These are phyloP conservation scores for Ilyonectria robusta DNA, from an alignment of 2,329 filamentous ascomycete genomes.

Conservation along the genomic window DNA sequence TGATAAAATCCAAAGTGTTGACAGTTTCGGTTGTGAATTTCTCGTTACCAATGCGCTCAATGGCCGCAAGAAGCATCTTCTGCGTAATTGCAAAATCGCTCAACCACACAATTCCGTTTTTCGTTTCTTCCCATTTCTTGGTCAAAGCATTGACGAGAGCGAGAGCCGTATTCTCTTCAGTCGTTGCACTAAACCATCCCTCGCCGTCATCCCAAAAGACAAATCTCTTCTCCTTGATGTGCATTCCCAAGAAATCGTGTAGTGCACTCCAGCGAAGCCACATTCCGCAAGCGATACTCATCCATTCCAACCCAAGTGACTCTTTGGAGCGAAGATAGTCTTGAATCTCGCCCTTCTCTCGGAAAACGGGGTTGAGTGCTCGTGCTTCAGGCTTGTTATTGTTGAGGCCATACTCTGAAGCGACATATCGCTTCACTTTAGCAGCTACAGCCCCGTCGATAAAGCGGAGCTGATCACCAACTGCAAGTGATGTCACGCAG, in stretches of 20 bases:
- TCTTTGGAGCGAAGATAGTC: constrained; percentile 40
- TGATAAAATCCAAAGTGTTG: constrained; percentile 45
- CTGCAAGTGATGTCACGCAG: constrained; percentile 50
- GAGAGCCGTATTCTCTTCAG: constrained; percentile 53
- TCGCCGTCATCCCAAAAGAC: constrained; percentile 52
- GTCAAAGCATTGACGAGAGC: constrained; percentile 48
- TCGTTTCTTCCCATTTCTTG: constrained; percentile 49
- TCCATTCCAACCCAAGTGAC: constrained; percentile 34
- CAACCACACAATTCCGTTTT: constrained; percentile 51
- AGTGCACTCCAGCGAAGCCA: constrained; percentile 19
- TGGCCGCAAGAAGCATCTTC: constrained; percentile 58
- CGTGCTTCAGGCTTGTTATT: constrained; percentile 35
- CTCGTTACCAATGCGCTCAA: constrained; percentile 65
- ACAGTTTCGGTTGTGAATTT: constrained; percentile 50
- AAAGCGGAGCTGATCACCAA: constrained; percentile 60
- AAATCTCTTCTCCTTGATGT: constrained; percentile 16
- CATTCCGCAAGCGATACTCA: constrained; percentile 20
- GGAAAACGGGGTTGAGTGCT: constrained; percentile 32
- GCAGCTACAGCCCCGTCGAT: constrained; percentile 67
- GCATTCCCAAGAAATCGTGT: constrained; percentile 18
- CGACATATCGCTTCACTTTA: constrained; percentile 67
- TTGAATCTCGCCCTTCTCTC: constrained; percentile 35
- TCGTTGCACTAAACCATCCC: constrained; percentile 51
- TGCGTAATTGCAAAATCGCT: constrained; percentile 53
- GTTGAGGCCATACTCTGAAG: constrained; percentile 62